These are phyloP conservation scores for Saturnispora galanensis DNA, from an alignment of 805 yeast genomes.

Conservation along the genomic window DNA sequence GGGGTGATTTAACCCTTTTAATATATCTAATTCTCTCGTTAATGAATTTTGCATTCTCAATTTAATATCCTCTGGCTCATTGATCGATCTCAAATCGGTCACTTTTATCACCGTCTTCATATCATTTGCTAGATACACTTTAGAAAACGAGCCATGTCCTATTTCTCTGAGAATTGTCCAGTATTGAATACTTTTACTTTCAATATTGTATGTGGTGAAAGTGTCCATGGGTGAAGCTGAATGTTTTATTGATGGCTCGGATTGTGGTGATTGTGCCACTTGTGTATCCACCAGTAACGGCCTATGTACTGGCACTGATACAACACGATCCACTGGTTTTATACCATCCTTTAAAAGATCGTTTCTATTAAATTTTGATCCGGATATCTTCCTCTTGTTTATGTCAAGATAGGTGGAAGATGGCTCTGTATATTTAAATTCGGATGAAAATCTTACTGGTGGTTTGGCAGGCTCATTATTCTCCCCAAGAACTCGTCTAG, in stretches of 20 bases:
- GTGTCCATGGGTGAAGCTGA: neutral
- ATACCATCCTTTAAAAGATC: conserved; percentile 9
- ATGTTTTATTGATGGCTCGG: neutral
- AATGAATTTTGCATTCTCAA: conserved; percentile 52
- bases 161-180: conserved; percentile 33
- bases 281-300: conserved; percentile 1
- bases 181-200: conserved; percentile 10
- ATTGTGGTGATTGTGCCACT: neutral
- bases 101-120: conserved; percentile 62
- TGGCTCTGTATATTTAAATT: conserved; percentile 9
- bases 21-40: conserved; percentile 63
- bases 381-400: neutral
- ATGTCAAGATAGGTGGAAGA: neutral
- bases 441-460: conserved; percentile 12
- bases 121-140: conserved; percentile 41
- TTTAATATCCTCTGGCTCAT: conserved; percentile 29
- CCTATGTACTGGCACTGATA: conserved; percentile 20
- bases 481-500: conserved; percentile 4
- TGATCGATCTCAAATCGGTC: conserved; percentile 19
- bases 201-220: conserved; percentile 5
- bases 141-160: conserved; percentile 64
- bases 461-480: neutral
- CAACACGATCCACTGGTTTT: conserved; percentile 23
- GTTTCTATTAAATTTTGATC: too few species aligned
- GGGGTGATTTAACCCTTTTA: conserved; percentile 53